Base-by-base conservation (phyloP, 257 asterid genomes). In the Mitragyna speciosa region DNA sequence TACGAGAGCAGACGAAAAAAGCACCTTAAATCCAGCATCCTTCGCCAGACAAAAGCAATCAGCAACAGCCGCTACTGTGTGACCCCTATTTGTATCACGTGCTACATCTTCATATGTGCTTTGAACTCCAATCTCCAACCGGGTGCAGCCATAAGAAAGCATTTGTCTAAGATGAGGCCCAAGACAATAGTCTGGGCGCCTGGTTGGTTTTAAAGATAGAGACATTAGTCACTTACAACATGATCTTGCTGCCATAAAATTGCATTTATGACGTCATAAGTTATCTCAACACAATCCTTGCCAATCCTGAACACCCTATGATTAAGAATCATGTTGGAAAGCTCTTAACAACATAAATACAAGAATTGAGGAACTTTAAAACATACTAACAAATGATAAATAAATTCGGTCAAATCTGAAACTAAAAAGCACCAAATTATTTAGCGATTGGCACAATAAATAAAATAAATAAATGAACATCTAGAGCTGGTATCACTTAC, bases 41-140 rank as follows among this genome's bases (percentile, higher is more conserved):
- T 96, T 96, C 65, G 99, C 97, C 87, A 96, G 86, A 85, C 94
- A 92, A 89, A 96, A 96, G 90, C 99, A 96, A 88, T 96, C 99
- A 85, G 98, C 97, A 82, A 96, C 98, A 80, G 99, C 97, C 78
- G 97, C 97, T 81, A 96, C 99, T 5, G 98, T 92, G 87, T 96
- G 99, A 73, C 99, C 99, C 79, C 99, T 84, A 86, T 96, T 96
- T 54, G 98, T 92, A 86, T 96, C 99, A 81, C 98, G 95, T 65
- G 99, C 99, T 73, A 96, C 99, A 89, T 96, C 98, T 88, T 96
- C 99, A 78, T 96, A 96, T 72, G 97, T 96, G 88, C 99, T 96
- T 84, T 92, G 99, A 24, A 96, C 99, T 81, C 99, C 99, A 82
- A 96, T 96, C 89, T 96, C 99, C 75, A 96, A 89, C 72, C 98